These are phyloP conservation scores for Phytomonas francai DNA, from an alignment of 208 protist species.

Conservation along the genomic window DNA sequence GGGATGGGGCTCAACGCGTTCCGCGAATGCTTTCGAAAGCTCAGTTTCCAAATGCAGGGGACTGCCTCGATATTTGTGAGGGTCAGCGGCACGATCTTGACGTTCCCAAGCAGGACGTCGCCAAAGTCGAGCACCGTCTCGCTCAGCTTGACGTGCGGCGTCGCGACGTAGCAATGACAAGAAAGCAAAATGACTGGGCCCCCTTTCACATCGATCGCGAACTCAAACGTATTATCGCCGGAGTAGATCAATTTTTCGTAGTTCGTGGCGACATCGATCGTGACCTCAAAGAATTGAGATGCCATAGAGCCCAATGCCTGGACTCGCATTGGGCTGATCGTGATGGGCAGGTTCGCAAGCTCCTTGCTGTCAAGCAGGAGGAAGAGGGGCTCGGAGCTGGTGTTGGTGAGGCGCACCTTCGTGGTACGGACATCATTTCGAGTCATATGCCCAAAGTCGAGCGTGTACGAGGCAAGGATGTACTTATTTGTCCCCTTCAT, in stretches of 20 bases:
- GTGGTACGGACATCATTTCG: conserved; percentile 70
- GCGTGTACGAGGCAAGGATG: conserved; percentile 80
- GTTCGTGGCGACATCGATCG: conserved; percentile 31
- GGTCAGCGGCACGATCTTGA: conserved; percentile 72
- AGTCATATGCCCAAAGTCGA: conserved; percentile 94
- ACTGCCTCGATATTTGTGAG: conserved; percentile 86
- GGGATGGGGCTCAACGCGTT: background rate
- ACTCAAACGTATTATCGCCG: conserved; percentile 65
- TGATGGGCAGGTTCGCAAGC: conserved; percentile 40
- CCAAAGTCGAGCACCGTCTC: conserved; percentile 84
- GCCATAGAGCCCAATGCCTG: conserved; percentile 45
- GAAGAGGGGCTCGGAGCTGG: conserved; percentile 47
- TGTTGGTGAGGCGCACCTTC: conserved; percentile 83
- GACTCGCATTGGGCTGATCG: conserved; percentile 74
- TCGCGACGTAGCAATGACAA: conserved; percentile 87
- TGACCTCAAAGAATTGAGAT: conserved; percentile 40
- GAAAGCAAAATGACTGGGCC: conserved; percentile 81
- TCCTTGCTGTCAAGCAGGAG: conserved; percentile 78
- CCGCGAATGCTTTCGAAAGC: conserved; percentile 23
- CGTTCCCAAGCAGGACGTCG: conserved; percentile 71
- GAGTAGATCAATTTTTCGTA: conserved; percentile 15
- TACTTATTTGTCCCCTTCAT: conserved; percentile 31
- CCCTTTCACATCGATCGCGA: conserved; percentile 75
- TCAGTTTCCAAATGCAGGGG: conserved; percentile 84
- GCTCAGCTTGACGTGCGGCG: conserved; percentile 71